Evolutionary conservation across 73 alveolate species (phyloP), one percentile per base, ranked within the genome.

Genomic region (Paramecium sonneborni): DNA sequence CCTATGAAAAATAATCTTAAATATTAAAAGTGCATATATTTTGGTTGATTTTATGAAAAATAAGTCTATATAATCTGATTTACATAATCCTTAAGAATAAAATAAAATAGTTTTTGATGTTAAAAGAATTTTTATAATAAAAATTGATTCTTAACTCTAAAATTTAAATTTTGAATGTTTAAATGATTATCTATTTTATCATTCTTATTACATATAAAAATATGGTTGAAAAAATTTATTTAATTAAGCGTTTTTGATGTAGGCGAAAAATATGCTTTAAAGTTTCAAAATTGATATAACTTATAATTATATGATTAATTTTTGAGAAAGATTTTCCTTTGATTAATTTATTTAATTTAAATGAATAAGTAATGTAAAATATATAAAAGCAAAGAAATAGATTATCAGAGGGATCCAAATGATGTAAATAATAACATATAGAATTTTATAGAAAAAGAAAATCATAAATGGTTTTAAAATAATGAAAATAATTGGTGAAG

Each of bases 391-490:
- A 38, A 72, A 8, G 90, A 39, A 18, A 79, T 79, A 4, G 46
- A 5, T 44, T 79, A 79, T 12, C 5, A 18, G 5, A 79, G 90
- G 18, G 90, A 79, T 39, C 90, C 90, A 1, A 44, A 43, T 6
- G 90, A 79, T 79, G 87, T 74, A 74, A 34, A 28, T 3, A 3
- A 34, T 37, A 74, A 8, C 30, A 18, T 52, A 20, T 6, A 15
- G 32, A 37, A 28, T 74, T 34, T 26, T 74, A 18, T n/a, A 74
- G 87, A 79, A 79, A 39, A 79, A 79, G 74, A 79, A 79, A 24
- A 79, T 79, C 21, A 41, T 79, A 20, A 90, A 90, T 90, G 93
- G 88, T 6, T 90, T 85, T 68, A 82, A 55, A 18, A 43, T 72
- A 14, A 23, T 39, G 18, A 72, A 72, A 30, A 46, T 82, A 21